Conservation (phyloP, 768 basidiomycete species). For the Mycena indigotica region DNA sequence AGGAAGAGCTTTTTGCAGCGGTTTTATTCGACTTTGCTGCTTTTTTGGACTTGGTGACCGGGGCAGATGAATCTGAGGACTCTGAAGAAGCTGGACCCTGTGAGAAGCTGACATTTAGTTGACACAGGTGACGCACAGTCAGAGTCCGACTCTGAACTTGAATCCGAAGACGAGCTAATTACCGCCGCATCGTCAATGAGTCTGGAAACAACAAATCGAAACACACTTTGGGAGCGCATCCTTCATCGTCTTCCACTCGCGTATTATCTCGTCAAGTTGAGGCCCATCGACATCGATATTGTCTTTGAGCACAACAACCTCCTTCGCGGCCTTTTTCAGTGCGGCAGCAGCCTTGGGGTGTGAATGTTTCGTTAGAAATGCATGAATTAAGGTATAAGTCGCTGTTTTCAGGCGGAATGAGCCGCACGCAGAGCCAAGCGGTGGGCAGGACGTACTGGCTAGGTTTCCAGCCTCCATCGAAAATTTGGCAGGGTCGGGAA, state of each 20-base stretch:
- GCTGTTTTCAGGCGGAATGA: conserved; percentile 40
- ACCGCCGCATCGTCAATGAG: conserved; percentile 24
- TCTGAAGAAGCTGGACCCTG: conserved; percentile 5
- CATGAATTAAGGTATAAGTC: conserved; percentile 75
- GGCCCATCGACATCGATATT: conserved; percentile 49
- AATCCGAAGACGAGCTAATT: conserved; percentile 31
- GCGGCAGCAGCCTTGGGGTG: conserved; percentile 74
- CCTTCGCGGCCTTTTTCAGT: conserved; percentile 72
- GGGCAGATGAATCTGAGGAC: no score
- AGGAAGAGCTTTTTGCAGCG: no score
- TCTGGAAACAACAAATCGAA: conserved; percentile 2
- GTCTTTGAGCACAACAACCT: conserved; percentile 62
- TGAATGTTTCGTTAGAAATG: conserved; percentile 66
- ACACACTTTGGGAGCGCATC: conserved; percentile 22
- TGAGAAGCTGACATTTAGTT: conserved; percentile 18
- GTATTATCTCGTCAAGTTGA: conserved; percentile 65
- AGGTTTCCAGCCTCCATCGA: conserved; percentile 51
- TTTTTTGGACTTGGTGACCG: no score
- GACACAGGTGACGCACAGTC: conserved; percentile 11
- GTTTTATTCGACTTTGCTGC: no score
- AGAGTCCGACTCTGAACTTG: conserved; percentile 26
- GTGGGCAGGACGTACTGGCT: conserved; percentile 44
- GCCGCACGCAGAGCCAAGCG: background rate
- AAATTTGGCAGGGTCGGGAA: background rate
- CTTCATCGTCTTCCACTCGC: conserved; percentile 57